These are phyloP conservation scores for Zygnema circumcarinatum DNA, from an alignment of 139 green algal species.

Conservation along the genomic window DNA sequence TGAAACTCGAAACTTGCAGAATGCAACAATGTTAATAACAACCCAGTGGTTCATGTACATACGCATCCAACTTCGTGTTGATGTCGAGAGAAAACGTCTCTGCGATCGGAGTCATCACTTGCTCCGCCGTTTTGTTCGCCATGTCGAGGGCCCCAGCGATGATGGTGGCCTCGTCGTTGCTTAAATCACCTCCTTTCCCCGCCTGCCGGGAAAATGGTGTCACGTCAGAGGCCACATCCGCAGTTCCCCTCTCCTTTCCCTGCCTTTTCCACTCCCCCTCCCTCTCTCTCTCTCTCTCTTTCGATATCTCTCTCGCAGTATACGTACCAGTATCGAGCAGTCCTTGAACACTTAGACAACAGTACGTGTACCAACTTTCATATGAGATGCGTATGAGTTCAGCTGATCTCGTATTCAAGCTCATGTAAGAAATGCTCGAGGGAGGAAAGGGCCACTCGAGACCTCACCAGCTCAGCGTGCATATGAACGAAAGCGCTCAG, in stretches of 20 bases:
- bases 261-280: not conserved
- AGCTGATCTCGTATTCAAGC: too few relatives aligned
- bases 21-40: too few relatives aligned
- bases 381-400: too few relatives aligned
- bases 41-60: too few relatives aligned
- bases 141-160: slow-evolving; percentile 64
- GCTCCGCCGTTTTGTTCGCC: slow-evolving; percentile 46
- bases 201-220: slow-evolving; percentile 10
- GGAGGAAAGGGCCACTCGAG: too few relatives aligned
- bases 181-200: slow-evolving; percentile 58
- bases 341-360: too few relatives aligned
- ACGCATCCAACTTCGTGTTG: slow-evolving; percentile 61
- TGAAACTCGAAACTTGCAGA: too few relatives aligned
- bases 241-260: not conserved
- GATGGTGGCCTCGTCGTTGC: slow-evolving; percentile 60
- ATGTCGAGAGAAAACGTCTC: slow-evolving; percentile 57
- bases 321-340: too few relatives aligned
- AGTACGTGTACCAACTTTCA: too few relatives aligned
- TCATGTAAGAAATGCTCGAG: too few relatives aligned
- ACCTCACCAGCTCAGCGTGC: slow-evolving; percentile 54
- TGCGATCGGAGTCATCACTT: slow-evolving; percentile 62
- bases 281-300: not conserved
- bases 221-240: not conserved
- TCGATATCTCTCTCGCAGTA: too few relatives aligned
- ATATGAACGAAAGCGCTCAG: slow-evolving; percentile 63